Percentiles rank a stretch among this genome's conserved stretches.
Evolutionary conservation across 768 basidiomycete genomes (phyloP).

Genomic region (Strobilomyces confusus): DNA sequence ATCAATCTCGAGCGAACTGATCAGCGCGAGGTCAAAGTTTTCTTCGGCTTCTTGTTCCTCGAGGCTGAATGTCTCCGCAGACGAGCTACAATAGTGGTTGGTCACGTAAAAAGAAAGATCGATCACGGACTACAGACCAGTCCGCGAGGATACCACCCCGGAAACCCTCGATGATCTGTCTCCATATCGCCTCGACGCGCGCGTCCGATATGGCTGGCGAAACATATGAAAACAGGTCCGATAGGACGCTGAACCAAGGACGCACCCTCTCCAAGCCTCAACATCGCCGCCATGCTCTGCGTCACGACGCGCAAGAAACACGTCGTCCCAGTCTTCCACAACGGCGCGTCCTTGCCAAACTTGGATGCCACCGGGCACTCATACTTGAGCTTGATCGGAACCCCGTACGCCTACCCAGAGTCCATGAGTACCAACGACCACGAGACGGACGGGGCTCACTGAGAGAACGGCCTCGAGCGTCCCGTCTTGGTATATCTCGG

Average conservation of each 20-base stretch:
- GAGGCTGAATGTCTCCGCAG: constrained; percentile 51
- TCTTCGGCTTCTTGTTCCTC: constrained; percentile 75
- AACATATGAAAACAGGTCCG: neutral
- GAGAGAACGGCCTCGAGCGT: constrained; percentile 81
- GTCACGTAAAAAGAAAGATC: neutral
- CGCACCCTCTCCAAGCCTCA: constrained; percentile 48
- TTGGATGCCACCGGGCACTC: constrained; percentile 89
- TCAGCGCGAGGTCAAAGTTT: constrained; percentile 79
- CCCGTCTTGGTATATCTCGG: constrained; percentile 71
- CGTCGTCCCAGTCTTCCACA: constrained; percentile 92
- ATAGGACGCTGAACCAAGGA: neutral
- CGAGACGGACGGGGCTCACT: constrained; percentile 40
- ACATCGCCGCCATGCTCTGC: constrained; percentile 54
- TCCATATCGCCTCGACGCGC: constrained; percentile 80
- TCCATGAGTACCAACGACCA: too few relatives aligned
- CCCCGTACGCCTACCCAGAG: constrained; percentile 64
- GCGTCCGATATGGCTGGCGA: constrained; percentile 53
- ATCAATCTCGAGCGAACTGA: constrained; percentile 74
- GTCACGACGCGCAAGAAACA: constrained; percentile 73
- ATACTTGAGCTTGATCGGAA: constrained; percentile 92
- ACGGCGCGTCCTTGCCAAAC: constrained; percentile 78
- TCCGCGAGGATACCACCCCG: constrained; percentile 79
- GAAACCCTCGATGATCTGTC: constrained; percentile 77
- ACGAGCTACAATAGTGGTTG: constrained; percentile 39
- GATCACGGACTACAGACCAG: constrained; percentile 47